Evolutionary conservation across 371 early-diverging fungal genomes (phyloP).

Genomic region (Rhizopus arrhizus): DNA sequence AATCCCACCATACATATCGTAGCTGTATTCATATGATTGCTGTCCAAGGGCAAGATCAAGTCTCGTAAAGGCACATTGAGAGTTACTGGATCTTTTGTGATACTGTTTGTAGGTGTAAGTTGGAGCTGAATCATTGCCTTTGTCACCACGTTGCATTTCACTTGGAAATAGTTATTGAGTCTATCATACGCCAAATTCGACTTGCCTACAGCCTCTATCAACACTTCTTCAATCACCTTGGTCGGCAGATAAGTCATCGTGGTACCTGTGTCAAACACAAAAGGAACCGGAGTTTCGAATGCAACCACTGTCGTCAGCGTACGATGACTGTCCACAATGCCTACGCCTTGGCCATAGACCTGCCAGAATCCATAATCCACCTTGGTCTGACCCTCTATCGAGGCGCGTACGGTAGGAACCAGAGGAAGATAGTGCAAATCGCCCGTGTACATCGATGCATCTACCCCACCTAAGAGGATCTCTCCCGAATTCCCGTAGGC

Average conservation of each 20-base stretch:
- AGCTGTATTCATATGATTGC: slow-evolving; percentile 21
- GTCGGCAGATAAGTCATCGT: slow-evolving; percentile 45
- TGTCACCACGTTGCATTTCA: slow-evolving; percentile 30
- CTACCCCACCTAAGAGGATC: slow-evolving; percentile 61
- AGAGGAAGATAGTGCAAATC: slow-evolving; percentile 48
- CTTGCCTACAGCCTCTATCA: slow-evolving; percentile 24
- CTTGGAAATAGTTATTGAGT: slow-evolving; percentile 27
- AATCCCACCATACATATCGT: slow-evolving; percentile 46
- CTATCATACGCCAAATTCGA: slow-evolving; percentile 31
- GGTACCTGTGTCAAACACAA: slow-evolving; percentile 51
- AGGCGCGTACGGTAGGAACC: slow-evolving; percentile 7
- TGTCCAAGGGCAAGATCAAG: slow-evolving; percentile 41
- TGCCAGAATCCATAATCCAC: slow-evolving; percentile 44
- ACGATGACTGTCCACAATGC: slow-evolving; percentile 2
- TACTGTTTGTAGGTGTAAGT: slow-evolving; percentile 20
- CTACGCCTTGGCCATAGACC: slow-evolving; percentile 42
- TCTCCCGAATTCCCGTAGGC: slow-evolving; percentile 46
- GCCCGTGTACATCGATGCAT: slow-evolving; percentile 55
- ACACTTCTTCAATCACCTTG: slow-evolving; percentile 22
- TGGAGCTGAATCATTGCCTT: slow-evolving; percentile 30
- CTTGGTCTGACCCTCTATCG: not conserved
- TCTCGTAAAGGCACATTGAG: slow-evolving; percentile 37
- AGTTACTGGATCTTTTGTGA: slow-evolving; percentile 19
- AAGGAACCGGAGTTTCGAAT: slow-evolving; percentile 8
- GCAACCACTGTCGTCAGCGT: not conserved